Base-by-base conservation (phyloP, 345 rosid species). In the Salix exigua region DNA sequence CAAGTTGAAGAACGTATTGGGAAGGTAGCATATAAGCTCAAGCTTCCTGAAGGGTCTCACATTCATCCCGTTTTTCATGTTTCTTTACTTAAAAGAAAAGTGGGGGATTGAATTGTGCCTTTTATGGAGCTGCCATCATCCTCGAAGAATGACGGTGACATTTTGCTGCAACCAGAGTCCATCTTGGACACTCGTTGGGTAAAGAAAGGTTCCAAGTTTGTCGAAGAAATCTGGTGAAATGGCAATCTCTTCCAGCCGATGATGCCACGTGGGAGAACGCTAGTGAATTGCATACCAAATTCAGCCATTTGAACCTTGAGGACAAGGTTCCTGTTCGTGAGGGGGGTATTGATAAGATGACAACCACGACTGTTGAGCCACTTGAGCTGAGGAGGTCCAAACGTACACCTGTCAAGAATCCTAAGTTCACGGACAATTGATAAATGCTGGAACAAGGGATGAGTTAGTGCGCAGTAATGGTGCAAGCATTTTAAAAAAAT, bases 71-170 rank as follows among this genome's bases (percentile, higher is more conserved):
- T 51, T n/a, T 51, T 51, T n/a, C 58, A 51, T 51, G 58, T 51
- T 51, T 51, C 58, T 0, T 18, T 51, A 6, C 58, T 2, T 6
- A 51, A 51, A 1, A 18, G 2, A 1, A 51, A 6, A 51, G 2
- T 5, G 6, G 10, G 2, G 0, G 58, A 51, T 2, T 2, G 8
- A 1, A 51, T 0, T 19, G 23, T 19, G 0, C n/a, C 9, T 8
- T 19, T 51, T 6, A 2, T 2, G 3, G 10, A 1, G 23, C 10
- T 18, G 19, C 18, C 19, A 6, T 19, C 58, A 6, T 5, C 37
- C 1, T 0, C 1, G 1, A 6, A 4, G 0, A 5, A 0, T 33
- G 37, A 33, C 6, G 37, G 37, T 4, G 37, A 33, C 0, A 0
- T 5, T 5, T 1, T 0, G 33, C 5, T 19, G 58, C n/a, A 51